Conservation (phyloP, 73 alveolate species). For the Symbiodinium natans region DNA sequence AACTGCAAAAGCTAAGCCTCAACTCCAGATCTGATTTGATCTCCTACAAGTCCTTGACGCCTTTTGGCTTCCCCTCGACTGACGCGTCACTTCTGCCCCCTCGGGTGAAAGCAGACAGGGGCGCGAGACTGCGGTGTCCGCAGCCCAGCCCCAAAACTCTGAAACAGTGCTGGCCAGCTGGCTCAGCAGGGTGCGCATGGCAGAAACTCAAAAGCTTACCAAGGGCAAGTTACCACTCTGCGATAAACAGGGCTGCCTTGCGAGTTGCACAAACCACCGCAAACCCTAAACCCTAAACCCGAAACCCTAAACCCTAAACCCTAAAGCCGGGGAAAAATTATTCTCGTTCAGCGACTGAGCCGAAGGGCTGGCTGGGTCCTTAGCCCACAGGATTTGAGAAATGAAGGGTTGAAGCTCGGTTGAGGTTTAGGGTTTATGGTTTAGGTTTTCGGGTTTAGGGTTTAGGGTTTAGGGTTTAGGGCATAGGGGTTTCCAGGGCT, state of each 20-base stretch:
- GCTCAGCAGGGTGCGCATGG: not conserved
- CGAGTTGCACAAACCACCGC: not conserved
- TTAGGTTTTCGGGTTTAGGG: too few relatives aligned
- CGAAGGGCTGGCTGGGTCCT: too few relatives aligned
- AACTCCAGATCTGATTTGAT: not conserved
- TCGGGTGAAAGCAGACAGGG: not conserved
- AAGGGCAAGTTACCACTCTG: not conserved
- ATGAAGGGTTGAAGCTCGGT: too few relatives aligned
- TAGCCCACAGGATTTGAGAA: too few relatives aligned
- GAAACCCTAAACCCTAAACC: not conserved
- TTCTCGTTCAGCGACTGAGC: not conserved
- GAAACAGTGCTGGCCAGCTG: not conserved
- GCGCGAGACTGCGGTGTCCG: not conserved
- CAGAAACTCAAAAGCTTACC: not conserved
- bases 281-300: not conserved
- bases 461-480: too few relatives aligned
- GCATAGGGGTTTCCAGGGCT: too few relatives aligned
- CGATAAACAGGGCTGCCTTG: not conserved
- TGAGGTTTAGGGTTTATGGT: too few relatives aligned
- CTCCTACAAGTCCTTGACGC: not conserved
- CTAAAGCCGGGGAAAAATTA: too few relatives aligned
- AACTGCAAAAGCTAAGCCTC: too few relatives aligned
- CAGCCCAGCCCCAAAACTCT: not conserved
- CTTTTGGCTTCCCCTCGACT: too few relatives aligned
- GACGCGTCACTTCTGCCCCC: not conserved